phyloP scores from a whole-genome alignment of 1,139 yeast genomes.

The Suhomyces coccinellae region DNA sequence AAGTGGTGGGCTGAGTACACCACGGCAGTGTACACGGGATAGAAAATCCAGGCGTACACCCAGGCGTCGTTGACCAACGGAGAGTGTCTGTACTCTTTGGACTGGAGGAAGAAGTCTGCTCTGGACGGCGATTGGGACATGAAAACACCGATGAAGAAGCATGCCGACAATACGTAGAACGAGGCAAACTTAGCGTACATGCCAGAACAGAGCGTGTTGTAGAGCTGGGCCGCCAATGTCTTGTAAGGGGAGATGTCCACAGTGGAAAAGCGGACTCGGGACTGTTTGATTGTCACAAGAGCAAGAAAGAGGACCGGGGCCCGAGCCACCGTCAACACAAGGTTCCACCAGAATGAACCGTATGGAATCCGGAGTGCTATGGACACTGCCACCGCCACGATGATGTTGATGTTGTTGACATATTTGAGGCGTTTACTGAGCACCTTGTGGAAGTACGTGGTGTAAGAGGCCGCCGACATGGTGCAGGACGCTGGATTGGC shows the following conservation, averaged over 20 bases:
- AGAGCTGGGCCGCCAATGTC: slow-evolving; percentile 49
- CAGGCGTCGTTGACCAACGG: slow-evolving; percentile 64
- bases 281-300: slow-evolving; percentile 41
- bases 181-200: slow-evolving; percentile 36
- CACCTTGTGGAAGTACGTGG: slow-evolving; percentile 33
- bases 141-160: slow-evolving; percentile 33
- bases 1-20: slow-evolving; percentile 56
- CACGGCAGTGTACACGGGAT: slow-evolving; percentile 39
- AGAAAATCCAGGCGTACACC: slow-evolving; percentile 51
- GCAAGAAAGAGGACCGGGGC: slow-evolving; percentile 35
- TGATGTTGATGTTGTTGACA: slow-evolving; percentile 32
- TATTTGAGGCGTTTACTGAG: slow-evolving; percentile 37
- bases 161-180: slow-evolving; percentile 43
- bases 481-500: not conserved
- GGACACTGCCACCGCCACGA: slow-evolving; percentile 30
- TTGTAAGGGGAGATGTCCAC: slow-evolving; percentile 53
- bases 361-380: slow-evolving; percentile 30
- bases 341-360: slow-evolving; percentile 33
- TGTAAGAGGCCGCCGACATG: slow-evolving; percentile 21
- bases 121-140: slow-evolving; percentile 28
- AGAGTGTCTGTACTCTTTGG: slow-evolving; percentile 51
- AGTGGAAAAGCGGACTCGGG: slow-evolving; percentile 51
- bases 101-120: slow-evolving; percentile 34
- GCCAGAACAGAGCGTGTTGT: slow-evolving; percentile 46
- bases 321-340: slow-evolving; percentile 28